These are phyloP conservation scores for Termitomyces sp. DNA, from an alignment of 1,284 basidiomycete species.

Conservation along the genomic window DNA sequence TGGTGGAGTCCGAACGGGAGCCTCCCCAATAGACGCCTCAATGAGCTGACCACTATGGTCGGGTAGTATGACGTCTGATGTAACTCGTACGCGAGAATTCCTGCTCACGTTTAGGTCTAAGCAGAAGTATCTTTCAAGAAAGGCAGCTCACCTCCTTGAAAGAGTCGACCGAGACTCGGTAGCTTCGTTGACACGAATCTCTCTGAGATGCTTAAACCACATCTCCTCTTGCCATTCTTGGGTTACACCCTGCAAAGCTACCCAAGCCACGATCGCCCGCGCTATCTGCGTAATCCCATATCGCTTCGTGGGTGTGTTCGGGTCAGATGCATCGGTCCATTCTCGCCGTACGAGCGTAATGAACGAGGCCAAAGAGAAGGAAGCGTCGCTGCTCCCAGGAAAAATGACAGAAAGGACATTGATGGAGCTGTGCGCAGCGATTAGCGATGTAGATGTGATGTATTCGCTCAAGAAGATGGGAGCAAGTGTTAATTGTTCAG, in stretches of 20 bases:
- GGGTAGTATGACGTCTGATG: slow-evolving; percentile 61
- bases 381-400: slow-evolving; percentile 70
- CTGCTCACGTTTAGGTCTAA: slow-evolving; percentile 15
- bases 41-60: slow-evolving; percentile 62
- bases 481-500: slow-evolving; percentile 65
- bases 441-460: slow-evolving; percentile 67
- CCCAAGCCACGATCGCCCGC: slow-evolving; percentile 70
- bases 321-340: slow-evolving; percentile 54
- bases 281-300: slow-evolving; percentile 61
- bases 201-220: slow-evolving; percentile 61
- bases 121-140: background rate
- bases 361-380: slow-evolving; percentile 75
- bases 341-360: slow-evolving; percentile 67
- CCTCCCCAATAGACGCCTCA: slow-evolving; percentile 66
- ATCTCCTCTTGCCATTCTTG: slow-evolving; percentile 69
- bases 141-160: slow-evolving; percentile 26
- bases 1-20: slow-evolving; percentile 24
- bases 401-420: slow-evolving; percentile 68
- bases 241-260: slow-evolving; percentile 71
- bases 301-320: slow-evolving; percentile 51
- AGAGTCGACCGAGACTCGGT: slow-evolving; percentile 25
- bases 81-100: slow-evolving; percentile 59
- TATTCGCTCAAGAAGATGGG: slow-evolving; percentile 71
- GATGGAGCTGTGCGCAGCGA: slow-evolving; percentile 68
- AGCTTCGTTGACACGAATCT: slow-evolving; percentile 57